Evolutionary conservation across 805 yeast species (phyloP), one percentile per base, ranked within the genome.

Genomic region (Wickerhamiella domercqiae): DNA sequence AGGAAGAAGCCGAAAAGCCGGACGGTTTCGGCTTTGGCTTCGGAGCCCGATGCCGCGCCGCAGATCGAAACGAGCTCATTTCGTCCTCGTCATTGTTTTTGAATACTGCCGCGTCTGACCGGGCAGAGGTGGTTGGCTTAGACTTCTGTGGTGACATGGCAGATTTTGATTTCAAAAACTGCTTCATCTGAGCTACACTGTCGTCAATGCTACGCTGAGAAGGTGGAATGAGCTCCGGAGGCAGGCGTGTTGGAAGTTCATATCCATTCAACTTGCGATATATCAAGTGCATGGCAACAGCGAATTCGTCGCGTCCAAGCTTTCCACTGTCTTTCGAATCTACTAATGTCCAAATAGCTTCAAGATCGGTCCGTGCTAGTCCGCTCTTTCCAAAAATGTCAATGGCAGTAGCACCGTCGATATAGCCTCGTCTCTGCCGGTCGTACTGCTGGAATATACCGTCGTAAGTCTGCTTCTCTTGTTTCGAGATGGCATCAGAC

Each of bases 241-340:
- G 97, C 37, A 87, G 67, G 38, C 74, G 64, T 34, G 66, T 54
- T 18, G 98, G 98, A 36, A 90, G 60, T n/a, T 78, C 82, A 45
- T 71, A 73, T 2, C 96, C 96, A 52, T 84, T 86, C 53, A 87
- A 63, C 44, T 87, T 71, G 56, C 95, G 72, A 60, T 90, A 87
- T 32, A 87, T 87, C 41, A 87, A 66, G 65, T 93, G 96, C 97
- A 87, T 90, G 22, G 97, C 96, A 25, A 90, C 84, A 0, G 94
- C 78, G 62, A 87, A 90, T 56, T 83, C 94, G 55, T 87, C 95
- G 50, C 73, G 75, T 55, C 81, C 80, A 47, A 87, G 71, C 53
- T 71, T 74, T 3, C 96, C 95, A 39, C 78, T 68, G 55, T 84
- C 79, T 39, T 76, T 75, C 13, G 76, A 70, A 55, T 90, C 97